Evolutionary conservation across 352 stramenopile genomes (phyloP), one percentile per base, ranked within the genome.

Genomic region (Pythium guiyangense): DNA sequence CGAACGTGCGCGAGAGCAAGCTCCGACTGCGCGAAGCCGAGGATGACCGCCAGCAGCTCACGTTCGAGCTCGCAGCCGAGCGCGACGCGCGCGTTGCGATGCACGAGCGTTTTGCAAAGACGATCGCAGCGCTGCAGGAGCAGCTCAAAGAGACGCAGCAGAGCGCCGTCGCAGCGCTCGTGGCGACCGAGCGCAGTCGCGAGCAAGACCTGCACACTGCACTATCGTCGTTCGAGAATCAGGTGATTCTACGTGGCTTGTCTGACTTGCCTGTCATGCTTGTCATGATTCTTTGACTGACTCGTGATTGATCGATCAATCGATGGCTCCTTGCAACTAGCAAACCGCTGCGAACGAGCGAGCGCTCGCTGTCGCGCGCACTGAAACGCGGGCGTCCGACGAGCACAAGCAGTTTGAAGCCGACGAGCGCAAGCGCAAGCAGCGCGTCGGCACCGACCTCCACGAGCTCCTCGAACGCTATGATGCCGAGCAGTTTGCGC

Each of bases 41-140:
- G 46, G 75, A 90, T 60, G 79, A 92, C 52, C 62, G 73, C 11
- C 71, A 73, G 44, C 81, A 90, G 59, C 63, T 88, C 12, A 54
- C 56, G 20, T 86, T 88, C 40, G 81, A 92, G 52, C 73, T 92
- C 4, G 22, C 57, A 11, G 58, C 69, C 18, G 67, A 73, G 49
- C 71, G 65, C 0, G 71, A 83, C 22, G 54, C 66, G 10, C 73
- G 68, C 3, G 49, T 58, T 18, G 43, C 34, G 4, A 71, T 74
- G 57, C 61, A 57, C 15, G 42, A 63, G 14, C 74, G 70, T 37
- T 70, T 77, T 46, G 52, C 62, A 20, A 52, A 62, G 45, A 76
- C 63, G 29, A 72, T 81, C 37, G 29, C 66, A 11, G 37, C 58
- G 3, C 57, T 92, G 6, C 74, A 71, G 47, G 56, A 71, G 44